Percentiles rank a stretch among this genome's conserved stretches.
Conservation (phyloP, 2,329 filamentous ascomycete species). For the Fusarium redolens region DNA sequence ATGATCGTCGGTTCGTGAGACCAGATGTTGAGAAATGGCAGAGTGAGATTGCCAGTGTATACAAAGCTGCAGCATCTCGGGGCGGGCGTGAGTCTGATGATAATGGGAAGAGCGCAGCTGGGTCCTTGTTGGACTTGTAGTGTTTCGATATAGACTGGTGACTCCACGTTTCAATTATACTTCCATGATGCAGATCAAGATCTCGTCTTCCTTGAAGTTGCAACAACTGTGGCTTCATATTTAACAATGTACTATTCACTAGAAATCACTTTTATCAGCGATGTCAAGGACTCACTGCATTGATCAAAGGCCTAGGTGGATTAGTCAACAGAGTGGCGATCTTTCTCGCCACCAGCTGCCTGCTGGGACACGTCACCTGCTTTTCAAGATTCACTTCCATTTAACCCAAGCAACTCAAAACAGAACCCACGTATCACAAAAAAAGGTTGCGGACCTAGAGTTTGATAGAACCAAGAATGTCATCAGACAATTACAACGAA, state of each 20-base stretch:
- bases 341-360: background rate
- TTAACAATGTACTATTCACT: fast-evolving
- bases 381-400: background rate
- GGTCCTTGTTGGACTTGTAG: slow-evolving; percentile 16
- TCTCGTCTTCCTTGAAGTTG: background rate
- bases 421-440: too few relatives aligned
- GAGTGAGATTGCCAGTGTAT: slow-evolving; percentile 68
- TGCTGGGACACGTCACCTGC: background rate
- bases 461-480: background rate
- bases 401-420: background rate
- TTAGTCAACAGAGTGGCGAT: background rate
- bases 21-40: slow-evolving; percentile 69
- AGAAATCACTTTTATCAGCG: fast-evolving
- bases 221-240: background rate
- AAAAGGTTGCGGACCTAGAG: fast-evolving
- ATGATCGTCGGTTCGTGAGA: slow-evolving; percentile 71
- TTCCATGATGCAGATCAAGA: fast-evolving
- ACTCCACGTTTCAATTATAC: fast-evolving
- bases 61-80: slow-evolving; percentile 61
- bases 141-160: background rate
- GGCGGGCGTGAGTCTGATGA: slow-evolving; percentile 15
- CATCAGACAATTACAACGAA: background rate
- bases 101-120: background rate
- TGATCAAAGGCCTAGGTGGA: background rate
- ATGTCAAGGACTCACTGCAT: background rate